phyloP scores from a whole-genome alignment of 306 rosid genomes.

The Malus fusca region DNA sequence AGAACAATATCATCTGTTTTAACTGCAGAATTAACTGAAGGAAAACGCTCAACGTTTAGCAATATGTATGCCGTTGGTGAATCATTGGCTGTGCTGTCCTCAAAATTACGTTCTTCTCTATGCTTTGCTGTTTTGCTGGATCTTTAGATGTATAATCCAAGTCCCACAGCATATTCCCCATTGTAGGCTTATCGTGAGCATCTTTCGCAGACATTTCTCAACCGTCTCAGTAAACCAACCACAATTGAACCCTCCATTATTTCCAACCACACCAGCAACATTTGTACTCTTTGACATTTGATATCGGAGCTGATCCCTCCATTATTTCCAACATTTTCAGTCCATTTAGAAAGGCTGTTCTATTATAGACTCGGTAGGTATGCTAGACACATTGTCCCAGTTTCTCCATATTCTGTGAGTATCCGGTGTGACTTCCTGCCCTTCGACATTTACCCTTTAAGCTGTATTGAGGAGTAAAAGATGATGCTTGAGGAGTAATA shows the following conservation, averaged over 20 bases:
- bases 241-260: not conserved
- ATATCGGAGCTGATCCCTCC: not conserved
- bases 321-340: constrained; percentile 33
- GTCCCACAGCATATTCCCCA: constrained; percentile 50
- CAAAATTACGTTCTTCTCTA: not conserved
- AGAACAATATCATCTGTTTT: constrained; percentile 1
- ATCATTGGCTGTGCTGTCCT: not conserved
- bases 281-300: not conserved
- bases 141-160: constrained; percentile 44
- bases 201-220: constrained; percentile 27
- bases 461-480: constrained; percentile 26
- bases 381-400: constrained; percentile 10
- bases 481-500: constrained; percentile 25
- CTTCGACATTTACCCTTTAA: constrained; percentile 29
- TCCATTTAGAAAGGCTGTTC: constrained; percentile 32
- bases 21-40: constrained; percentile 16
- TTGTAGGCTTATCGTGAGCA: not conserved
- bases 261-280: constrained; percentile 3
- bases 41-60: constrained; percentile 16
- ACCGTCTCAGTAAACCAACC: not conserved
- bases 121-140: constrained; percentile 24
- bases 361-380: too few species aligned
- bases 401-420: constrained; percentile 14
- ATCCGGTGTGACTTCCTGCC: too few species aligned
- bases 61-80: constrained; percentile 17